Percentiles rank a stretch among this genome's conserved stretches.
These are phyloP conservation scores for Myxozyma kluyveri DNA, from an alignment of 805 yeast genomes.

Conservation along the genomic window DNA sequence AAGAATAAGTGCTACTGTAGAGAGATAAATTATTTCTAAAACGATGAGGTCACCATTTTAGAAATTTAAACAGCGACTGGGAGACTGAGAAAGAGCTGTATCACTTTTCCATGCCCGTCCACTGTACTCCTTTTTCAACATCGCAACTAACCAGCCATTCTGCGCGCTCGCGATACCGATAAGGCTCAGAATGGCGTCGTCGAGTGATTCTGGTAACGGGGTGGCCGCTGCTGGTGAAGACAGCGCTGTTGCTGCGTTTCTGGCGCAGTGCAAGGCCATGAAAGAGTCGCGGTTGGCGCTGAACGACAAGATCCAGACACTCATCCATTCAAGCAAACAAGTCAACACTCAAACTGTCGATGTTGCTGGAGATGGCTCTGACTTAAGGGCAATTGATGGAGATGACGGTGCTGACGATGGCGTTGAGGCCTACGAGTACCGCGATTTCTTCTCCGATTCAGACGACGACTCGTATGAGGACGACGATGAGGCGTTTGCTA, in stretches of 20 bases:
- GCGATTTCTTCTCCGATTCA: constrained; percentile 20
- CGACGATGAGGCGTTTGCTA: constrained; percentile 4
- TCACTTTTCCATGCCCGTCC: too few relatives aligned
- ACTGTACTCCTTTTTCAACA: too few relatives aligned
- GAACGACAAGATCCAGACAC: not conserved
- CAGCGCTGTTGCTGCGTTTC: constrained; percentile 1
- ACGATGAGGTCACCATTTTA: too few relatives aligned
- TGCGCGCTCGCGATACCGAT: too few relatives aligned
- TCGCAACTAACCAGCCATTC: too few relatives aligned
- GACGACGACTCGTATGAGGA: constrained; percentile 8
- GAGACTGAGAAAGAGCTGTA: too few relatives aligned
- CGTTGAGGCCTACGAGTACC: not conserved
- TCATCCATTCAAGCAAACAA: not conserved
- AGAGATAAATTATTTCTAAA: too few relatives aligned
- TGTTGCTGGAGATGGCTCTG: not conserved
- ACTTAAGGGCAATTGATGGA: not conserved
- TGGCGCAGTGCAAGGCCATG: constrained; percentile 15
- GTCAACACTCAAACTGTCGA: not conserved
- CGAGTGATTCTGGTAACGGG: too few relatives aligned
- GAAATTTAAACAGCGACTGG: too few relatives aligned
- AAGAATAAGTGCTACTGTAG: too few relatives aligned
- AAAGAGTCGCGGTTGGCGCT: constrained; percentile 4
- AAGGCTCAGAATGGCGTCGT: too few relatives aligned
- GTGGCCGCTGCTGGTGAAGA: too few relatives aligned
- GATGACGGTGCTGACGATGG: not conserved